Evolutionary conservation across 495 filamentous ascomycete species (phyloP), one percentile per base, ranked within the genome.

Genomic region (Lophiotrema nucula): DNA sequence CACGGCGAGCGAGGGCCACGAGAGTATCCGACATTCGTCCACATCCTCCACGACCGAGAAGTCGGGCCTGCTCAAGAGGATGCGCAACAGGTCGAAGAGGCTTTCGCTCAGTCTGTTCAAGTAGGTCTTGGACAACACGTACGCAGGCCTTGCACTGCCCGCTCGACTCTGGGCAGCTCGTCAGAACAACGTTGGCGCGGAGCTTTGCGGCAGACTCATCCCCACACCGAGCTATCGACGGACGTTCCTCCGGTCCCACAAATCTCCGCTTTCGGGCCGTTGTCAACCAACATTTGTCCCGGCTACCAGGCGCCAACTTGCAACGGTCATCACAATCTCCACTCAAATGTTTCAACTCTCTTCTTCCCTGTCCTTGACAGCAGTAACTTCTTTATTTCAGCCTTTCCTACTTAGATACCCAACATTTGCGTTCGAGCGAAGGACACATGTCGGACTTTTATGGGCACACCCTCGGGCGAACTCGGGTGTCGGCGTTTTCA

Each of bases 1-100:
- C 27, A 57, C 52, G 12, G 42, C 59, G 12, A 62, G 52, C 59
- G 59, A 62, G n/a, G 59, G 59, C 23, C 58, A 55, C 3, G 58
- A 50, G 47, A 62, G 59, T 39, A 21, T 62, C 25, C 33, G 46
- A 47, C 52, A 57, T 12, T 26, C 58, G 16, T 62, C 52, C 46
- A 47, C 45, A 1, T 45, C 48, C 1, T 53, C 56, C 25, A 15
- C 28, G 13, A 26, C 22, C 31, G 53, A 62, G 5, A 62, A 56
- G 28, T 18, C 44, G 15, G 45, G 53, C 1, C 18, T 62, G 28
- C n/a, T 62, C 33, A 39, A 57, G 22, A 62, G 54, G 47, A 52
- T 62, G 48, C 52, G 53, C 38, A 13, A 11, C 12, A 62, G 39
- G 39, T 62, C 59, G 28, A 56, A 62, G 59, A 44, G 35, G 37